Evolutionary conservation across 805 yeast species (phyloP).

Genomic region (Yarrowia sp.): DNA sequence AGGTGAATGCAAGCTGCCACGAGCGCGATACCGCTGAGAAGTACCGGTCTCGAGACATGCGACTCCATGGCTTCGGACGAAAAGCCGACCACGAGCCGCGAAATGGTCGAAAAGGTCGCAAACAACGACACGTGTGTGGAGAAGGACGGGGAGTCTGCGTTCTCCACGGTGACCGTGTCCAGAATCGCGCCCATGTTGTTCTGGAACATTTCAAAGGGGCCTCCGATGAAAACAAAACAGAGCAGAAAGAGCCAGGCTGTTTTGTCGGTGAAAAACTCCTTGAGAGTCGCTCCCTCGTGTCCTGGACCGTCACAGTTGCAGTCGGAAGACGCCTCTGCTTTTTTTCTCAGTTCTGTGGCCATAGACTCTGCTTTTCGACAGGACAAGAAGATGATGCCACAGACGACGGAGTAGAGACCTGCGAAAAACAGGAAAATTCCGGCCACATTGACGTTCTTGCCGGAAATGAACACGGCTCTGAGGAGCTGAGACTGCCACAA

Average conservation of each 20-base stretch:
- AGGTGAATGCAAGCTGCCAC: constrained; percentile 44
- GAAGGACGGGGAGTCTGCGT: constrained; percentile 30
- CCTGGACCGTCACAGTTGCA: constrained; percentile 14
- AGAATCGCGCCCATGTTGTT: constrained; percentile 78
- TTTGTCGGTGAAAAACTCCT: constrained; percentile 21
- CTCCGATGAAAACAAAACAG: constrained; percentile 65
- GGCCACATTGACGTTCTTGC: constrained; percentile 29
- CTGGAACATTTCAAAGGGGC: constrained; percentile 82
- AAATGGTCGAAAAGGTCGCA: constrained; percentile 65
- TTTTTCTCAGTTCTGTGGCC: not conserved
- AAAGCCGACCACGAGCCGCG: constrained; percentile 67
- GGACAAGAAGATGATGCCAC: constrained; percentile 34
- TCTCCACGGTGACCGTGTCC: constrained; percentile 40
- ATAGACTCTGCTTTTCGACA: constrained; percentile 28
- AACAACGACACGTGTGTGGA: constrained; percentile 51
- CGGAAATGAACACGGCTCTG: constrained; percentile 41
- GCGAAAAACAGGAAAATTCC: constrained; percentile 33
- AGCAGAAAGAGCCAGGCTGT: constrained; percentile 58
- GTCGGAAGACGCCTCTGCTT: constrained; percentile 7
- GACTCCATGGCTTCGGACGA: constrained; percentile 58
- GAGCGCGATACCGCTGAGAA: constrained; percentile 38
- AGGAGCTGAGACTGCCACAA: constrained; percentile 66
- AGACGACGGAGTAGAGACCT: constrained; percentile 32
- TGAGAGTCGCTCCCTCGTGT: constrained; percentile 8
- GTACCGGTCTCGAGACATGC: constrained; percentile 35